Percentiles rank a stretch among this genome's conserved stretches.
Evolutionary conservation across 2,329 filamentous ascomycete genomes (phyloP).

Genomic region (Ascochyta clinopodiicola): DNA sequence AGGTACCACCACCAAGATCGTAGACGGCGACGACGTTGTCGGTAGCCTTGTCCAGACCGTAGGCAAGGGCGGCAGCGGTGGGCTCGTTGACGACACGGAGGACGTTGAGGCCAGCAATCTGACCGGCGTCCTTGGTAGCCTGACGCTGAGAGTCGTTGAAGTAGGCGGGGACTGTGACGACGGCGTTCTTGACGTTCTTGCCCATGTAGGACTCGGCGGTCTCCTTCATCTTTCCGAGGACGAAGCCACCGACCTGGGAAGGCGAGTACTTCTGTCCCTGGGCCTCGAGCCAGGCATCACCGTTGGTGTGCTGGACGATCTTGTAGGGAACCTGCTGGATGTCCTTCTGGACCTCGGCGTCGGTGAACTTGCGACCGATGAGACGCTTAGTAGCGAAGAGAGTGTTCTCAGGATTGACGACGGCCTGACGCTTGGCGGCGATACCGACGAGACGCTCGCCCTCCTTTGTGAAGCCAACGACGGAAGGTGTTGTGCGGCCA

Average conservation of each 20-base stretch:
- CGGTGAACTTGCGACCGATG: slow-evolving; percentile 96
- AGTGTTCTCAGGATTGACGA: slow-evolving; percentile 98
- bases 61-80: slow-evolving; percentile 92
- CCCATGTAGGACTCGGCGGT: slow-evolving; percentile 92
- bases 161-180: slow-evolving; percentile 96
- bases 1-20: slow-evolving; percentile 97
- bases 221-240: slow-evolving; percentile 99
- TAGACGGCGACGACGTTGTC: slow-evolving; percentile 93
- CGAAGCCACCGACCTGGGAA: slow-evolving; percentile 96
- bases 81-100: slow-evolving; percentile 98
- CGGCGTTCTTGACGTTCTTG: slow-evolving; percentile 92
- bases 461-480: slow-evolving; percentile 94
- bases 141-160: slow-evolving; percentile 99
- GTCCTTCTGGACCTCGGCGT: slow-evolving; percentile 92
- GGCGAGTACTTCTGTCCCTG: slow-evolving; percentile 96
- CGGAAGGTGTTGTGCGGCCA: slow-evolving; percentile 89
- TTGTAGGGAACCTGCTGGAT: slow-evolving; percentile 98
- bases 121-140: slow-evolving; percentile 96
- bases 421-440: slow-evolving; percentile 95
- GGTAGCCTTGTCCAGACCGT: slow-evolving; percentile 93
- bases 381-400: slow-evolving; percentile 98
- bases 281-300: slow-evolving; percentile 94
- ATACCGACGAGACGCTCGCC: slow-evolving; percentile 97
- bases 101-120: slow-evolving; percentile 94
- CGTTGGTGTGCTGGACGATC: slow-evolving; percentile 96